phyloP scores from a whole-genome alignment of 805 yeast species.

The Kuraishia cidri region DNA sequence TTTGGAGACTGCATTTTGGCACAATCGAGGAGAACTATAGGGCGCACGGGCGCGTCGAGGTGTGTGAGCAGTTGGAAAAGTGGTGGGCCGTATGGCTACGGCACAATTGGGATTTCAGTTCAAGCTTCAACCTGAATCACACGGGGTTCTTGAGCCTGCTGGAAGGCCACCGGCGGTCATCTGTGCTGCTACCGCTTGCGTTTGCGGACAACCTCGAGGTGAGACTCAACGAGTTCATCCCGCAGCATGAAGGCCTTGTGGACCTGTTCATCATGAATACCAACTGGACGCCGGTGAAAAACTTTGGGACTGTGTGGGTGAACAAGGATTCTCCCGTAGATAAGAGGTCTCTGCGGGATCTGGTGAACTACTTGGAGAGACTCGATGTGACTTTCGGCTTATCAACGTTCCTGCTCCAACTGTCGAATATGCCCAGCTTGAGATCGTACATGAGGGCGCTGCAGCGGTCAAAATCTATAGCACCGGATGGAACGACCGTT shows the following conservation, averaged over 20 bases:
- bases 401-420: conserved; percentile 14
- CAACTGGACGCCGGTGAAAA: conserved; percentile 19
- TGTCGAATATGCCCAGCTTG: conserved; percentile 16
- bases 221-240: conserved; percentile 8
- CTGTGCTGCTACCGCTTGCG: conserved; percentile 17
- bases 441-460: too few species aligned
- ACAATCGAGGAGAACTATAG: conserved; percentile 9
- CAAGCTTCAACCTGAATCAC: conserved; percentile 15
- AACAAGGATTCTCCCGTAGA: conserved; percentile 10
- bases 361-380: conserved; percentile 14
- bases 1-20: conserved; percentile 24
- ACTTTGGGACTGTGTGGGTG: conserved; percentile 19
- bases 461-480: conserved; percentile 10
- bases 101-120: conserved; percentile 14
- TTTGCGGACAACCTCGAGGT: conserved; percentile 16
- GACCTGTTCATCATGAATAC: conserved; percentile 17
- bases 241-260: conserved; percentile 5
- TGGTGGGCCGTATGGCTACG: conserved; percentile 31
- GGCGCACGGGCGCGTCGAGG: conserved; percentile 6
- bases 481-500: conserved; percentile 12
- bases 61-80: conserved; percentile 8
- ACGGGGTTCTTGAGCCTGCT: conserved; percentile 23
- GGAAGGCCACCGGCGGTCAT: conserved; percentile 18
- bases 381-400: conserved; percentile 15
- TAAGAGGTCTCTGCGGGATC: conserved; percentile 9